phyloP scores from a whole-genome alignment of 1,284 basidiomycete species.

The Vanrija sp. region DNA sequence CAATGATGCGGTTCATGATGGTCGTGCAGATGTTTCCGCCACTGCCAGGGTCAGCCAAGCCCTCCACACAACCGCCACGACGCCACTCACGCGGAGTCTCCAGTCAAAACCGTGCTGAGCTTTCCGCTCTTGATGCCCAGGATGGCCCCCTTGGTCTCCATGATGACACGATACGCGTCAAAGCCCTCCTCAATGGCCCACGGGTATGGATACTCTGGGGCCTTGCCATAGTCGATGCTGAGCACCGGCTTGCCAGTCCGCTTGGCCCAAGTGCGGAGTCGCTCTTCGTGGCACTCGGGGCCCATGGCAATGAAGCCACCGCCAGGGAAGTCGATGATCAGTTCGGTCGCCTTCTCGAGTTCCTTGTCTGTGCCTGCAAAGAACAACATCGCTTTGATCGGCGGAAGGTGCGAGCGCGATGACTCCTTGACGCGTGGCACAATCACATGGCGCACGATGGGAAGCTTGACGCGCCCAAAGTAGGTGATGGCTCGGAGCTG shows the following conservation, averaged over 20 bases:
- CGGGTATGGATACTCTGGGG: slow-evolving; percentile 93
- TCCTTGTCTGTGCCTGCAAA: slow-evolving; percentile 69
- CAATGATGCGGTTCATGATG: slow-evolving; percentile 76
- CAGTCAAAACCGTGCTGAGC: slow-evolving; percentile 71
- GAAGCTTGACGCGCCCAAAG: slow-evolving; percentile 58
- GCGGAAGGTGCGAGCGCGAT: slow-evolving; percentile 61
- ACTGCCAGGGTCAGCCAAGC: slow-evolving; percentile 49
- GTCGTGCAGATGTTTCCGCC: slow-evolving; percentile 80
- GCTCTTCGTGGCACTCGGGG: slow-evolving; percentile 91
- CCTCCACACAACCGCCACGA: background rate
- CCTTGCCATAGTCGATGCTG: slow-evolving; percentile 90
- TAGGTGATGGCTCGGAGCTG: slow-evolving; percentile 67
- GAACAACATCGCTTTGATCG: slow-evolving; percentile 80
- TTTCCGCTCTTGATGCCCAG: slow-evolving; percentile 71
- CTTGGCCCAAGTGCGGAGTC: slow-evolving; percentile 80
- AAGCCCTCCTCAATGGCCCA: slow-evolving; percentile 93
- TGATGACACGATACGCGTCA: slow-evolving; percentile 77
- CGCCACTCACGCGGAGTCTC: slow-evolving; percentile 81
- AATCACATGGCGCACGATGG: slow-evolving; percentile 70
- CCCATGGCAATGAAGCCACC: slow-evolving; percentile 96
- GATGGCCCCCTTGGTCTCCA: slow-evolving; percentile 70
- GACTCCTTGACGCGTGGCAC: slow-evolving; percentile 76
- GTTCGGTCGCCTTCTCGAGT: slow-evolving; percentile 65
- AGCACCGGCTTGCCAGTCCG: slow-evolving; percentile 75
- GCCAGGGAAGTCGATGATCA: slow-evolving; percentile 88